Conservation (phyloP, 1,139 yeast species). For the Meyerozyma guilliermondii region DNA sequence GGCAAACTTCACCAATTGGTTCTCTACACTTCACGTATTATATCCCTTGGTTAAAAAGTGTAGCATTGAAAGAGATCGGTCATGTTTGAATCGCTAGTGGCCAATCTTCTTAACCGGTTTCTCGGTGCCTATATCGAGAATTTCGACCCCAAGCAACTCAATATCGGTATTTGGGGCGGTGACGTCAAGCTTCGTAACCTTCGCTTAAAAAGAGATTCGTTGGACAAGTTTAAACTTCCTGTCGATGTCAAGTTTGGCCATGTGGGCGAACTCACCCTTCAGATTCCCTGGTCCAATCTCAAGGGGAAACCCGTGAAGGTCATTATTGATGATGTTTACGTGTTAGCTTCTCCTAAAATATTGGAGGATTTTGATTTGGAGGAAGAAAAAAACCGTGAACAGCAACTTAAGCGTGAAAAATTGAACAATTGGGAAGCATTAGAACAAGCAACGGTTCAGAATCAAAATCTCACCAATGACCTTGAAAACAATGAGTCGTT, state of each 20-base stretch:
- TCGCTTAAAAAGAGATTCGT: conserved; percentile 72
- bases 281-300: conserved; percentile 95
- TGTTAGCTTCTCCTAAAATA: conserved; percentile 71
- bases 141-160: conserved; percentile 89
- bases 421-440: conserved; percentile 66
- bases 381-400: conserved; percentile 63
- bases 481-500: conserved; percentile 62
- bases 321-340: conserved; percentile 79
- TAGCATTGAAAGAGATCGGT: not conserved
- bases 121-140: conserved; percentile 81
- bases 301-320: conserved; percentile 91
- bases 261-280: conserved; percentile 81
- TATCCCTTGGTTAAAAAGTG: no score
- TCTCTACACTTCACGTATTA: no score
- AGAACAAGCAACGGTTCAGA: conserved; percentile 39
- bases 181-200: conserved; percentile 83
- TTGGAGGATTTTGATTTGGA: conserved; percentile 52
- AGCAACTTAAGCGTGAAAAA: conserved; percentile 60
- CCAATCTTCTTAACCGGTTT: conserved; percentile 48
- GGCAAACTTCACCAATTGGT: no score
- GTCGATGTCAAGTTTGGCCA: conserved; percentile 89
- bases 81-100: conserved; percentile 57
- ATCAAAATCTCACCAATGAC: conserved; percentile 38
- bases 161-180: conserved; percentile 97
- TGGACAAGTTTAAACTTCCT: conserved; percentile 82